Evolutionary conservation across 2,329 filamentous ascomycete species (phyloP), one percentile per base, ranked within the genome.

Genomic region (Pestalotiopsis sp.): DNA sequence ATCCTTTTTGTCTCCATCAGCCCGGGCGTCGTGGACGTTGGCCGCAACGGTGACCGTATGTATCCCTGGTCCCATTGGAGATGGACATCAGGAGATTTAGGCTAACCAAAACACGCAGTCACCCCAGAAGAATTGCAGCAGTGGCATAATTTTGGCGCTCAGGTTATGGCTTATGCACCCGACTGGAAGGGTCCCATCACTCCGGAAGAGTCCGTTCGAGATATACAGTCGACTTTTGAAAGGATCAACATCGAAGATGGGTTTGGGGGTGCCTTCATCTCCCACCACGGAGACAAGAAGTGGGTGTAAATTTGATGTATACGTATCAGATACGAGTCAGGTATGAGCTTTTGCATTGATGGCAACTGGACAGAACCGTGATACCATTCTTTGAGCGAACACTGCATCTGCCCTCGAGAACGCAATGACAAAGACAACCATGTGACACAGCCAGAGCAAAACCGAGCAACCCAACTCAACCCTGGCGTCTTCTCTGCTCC

Each of bases 251-350:
- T 75, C 20, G 71, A 72, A 23, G 69, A 58, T 20, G 70, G 72
- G 14, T 76, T 79, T 57, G 83, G 79, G 56, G 85, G 85, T 41
- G 73, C 76, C 0, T 86, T 85, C 74, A 69, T 87, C 2, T 84
- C 81, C 56, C 85, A 87, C 61, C 72, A 78, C 66, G 84, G 84
- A 4, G 84, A 81, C 70, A 82, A 85, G 74, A 76, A 81, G 62
- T 85, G 83, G 84, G 20, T 85, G 13, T 62, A 62, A 62, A 11
- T 17, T 11, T 3, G 31, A 36, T 36, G 31, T 36, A 36, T 23
- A 23, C 23, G 23, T 23, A 23, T 23, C 23, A 23, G 23, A 23
- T 23, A 23, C 23, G 23, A 23, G 23, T 23, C 23, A 23, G 23
- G 23, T 23, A 23, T 23, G 23, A 23, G 23, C 23, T 23, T 23